Evolutionary conservation across 257 asterid genomes (phyloP), one percentile per base, ranked within the genome.

Genomic region (Leonotis leonurus): DNA sequence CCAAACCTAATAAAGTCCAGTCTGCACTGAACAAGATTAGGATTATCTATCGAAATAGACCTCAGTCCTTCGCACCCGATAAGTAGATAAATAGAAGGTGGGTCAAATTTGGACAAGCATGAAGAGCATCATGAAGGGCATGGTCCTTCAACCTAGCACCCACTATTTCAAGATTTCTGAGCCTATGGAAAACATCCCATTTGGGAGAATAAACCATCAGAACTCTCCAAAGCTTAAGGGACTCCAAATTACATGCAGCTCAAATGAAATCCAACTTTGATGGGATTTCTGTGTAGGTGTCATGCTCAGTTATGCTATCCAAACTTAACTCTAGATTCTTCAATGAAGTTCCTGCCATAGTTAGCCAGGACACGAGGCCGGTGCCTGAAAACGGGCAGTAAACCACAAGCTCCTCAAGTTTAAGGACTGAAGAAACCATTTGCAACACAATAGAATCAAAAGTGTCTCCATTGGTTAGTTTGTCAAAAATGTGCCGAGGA

Each of bases 201-300:
- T 82, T 86, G 0, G 97, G 99, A 39, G 94, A 60, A 67, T 71
- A 35, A 2, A 83, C 57, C 94, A 94, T 87, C 12, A 85, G 51
- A 67, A 90, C 95, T 5, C 97, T 96, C 99, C 99, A 94, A 26
- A 94, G 97, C 72, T 67, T 85, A 46, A 94, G 76, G 37, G 93
- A 85, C 71, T 90, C 96, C 86, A 94, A 67, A 81, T 90, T 85
- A 18, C 43, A 32, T 1, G 99, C 95, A 12, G 77, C 81, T 37
- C 81, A 59, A 18, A 90, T 78, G 77, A 84, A 76, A 52, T 94
- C 96, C 84, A 94, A 33, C 82, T 87, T 94, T 2, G 95, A 79
- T 51, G 87, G 85, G 14, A 51, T 66, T 16, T 80, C 83, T 6
- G 57, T 41, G 53, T 27, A 37, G 1, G 82, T 43, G 12, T 76